Evolutionary conservation across 164 flowering plant genomes (phyloP), one percentile per base, ranked within the genome.

Genomic region (Cinnamomum micranthum): DNA sequence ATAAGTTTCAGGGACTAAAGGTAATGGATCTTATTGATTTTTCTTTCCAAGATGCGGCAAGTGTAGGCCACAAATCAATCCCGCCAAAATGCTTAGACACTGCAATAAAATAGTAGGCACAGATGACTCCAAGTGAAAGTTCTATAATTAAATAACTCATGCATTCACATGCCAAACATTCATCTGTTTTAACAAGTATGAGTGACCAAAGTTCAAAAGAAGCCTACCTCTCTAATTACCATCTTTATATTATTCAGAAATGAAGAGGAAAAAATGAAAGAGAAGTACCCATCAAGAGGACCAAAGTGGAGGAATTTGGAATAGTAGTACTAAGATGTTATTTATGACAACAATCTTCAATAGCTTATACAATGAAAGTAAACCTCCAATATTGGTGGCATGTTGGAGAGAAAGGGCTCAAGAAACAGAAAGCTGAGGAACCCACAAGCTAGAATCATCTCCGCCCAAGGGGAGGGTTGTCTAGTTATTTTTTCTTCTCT

Each of bases 311-410:
- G 47, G 2, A 70, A 70, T 47, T 25, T 25, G 60, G 62, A 70
- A 41, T 35, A 52, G 22, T n/a, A 76, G 60, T 50, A 64, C 14
- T 12, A 67, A 52, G 69, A 58, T 65, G 22, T 71, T 65, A 69
- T 58, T 67, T 33, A 68, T 59, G 27, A 23, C 35, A 72, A 72
- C 75, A 72, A 25, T 52, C 71, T 67, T 55, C 50, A 67, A 59
- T 72, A 58, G 33, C 66, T 35, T 62, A 67, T 68, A 77, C 71
- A 77, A 2, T 77, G 68, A 55, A 72, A 66, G 20, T 28, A 51
- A 65, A 71, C 28, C 74, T 71, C 75, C 75, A 72, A 77, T 47
- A n/a, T n/a, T n/a, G 20, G 28, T 71, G 27, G 71, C 47, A 66
- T 27, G 19, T 78, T 71, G 70, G 75, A 67, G 69, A 62, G 55